phyloP scores from a whole-genome alignment of 2,329 filamentous ascomycete species.

The Colletotrichum tanaceti region DNA sequence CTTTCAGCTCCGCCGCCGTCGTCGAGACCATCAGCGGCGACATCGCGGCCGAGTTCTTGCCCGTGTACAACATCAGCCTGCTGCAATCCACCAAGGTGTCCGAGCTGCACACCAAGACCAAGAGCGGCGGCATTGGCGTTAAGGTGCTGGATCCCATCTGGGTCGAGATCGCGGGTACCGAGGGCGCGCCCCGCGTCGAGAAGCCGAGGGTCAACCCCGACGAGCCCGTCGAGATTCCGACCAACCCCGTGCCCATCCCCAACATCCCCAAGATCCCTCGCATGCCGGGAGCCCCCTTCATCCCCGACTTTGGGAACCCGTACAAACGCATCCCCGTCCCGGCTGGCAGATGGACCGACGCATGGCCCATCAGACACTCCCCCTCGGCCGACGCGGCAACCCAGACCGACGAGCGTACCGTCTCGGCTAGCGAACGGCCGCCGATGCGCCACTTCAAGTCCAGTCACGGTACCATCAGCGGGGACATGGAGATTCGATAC shows the following conservation, averaged over 20 bases:
- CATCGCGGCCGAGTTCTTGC: slow-evolving; percentile 55
- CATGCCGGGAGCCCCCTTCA: slow-evolving; percentile 23
- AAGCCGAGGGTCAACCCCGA: slow-evolving; percentile 38
- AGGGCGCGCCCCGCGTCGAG: slow-evolving; percentile 31
- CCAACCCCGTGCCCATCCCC: slow-evolving; percentile 33
- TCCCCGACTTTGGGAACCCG: slow-evolving; percentile 39
- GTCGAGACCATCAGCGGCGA: slow-evolving; percentile 57
- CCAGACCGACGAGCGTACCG: neutral
- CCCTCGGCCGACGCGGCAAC: neutral
- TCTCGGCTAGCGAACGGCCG: slow-evolving; percentile 30
- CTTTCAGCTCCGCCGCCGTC: slow-evolving; percentile 52
- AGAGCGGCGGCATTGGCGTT: slow-evolving; percentile 56
- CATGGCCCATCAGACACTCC: slow-evolving; percentile 6
- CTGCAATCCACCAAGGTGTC: slow-evolving; percentile 42
- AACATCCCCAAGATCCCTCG: slow-evolving; percentile 29
- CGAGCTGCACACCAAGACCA: slow-evolving; percentile 55
- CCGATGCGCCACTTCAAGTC: slow-evolving; percentile 53
- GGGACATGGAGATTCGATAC: slow-evolving; percentile 56
- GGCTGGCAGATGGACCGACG: slow-evolving; percentile 14
- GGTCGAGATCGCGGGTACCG: slow-evolving; percentile 45
- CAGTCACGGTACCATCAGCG: slow-evolving; percentile 59
- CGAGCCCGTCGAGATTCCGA: slow-evolving; percentile 38
- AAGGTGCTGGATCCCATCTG: slow-evolving; percentile 59
- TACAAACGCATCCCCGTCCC: slow-evolving; percentile 40
- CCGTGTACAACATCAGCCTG: slow-evolving; percentile 52